A percentile compares a stretch with the other conserved stretches of the same genome.
Evolutionary conservation across 345 rosid genomes (phyloP).

Genomic region (Dipteronia sinensis): DNA sequence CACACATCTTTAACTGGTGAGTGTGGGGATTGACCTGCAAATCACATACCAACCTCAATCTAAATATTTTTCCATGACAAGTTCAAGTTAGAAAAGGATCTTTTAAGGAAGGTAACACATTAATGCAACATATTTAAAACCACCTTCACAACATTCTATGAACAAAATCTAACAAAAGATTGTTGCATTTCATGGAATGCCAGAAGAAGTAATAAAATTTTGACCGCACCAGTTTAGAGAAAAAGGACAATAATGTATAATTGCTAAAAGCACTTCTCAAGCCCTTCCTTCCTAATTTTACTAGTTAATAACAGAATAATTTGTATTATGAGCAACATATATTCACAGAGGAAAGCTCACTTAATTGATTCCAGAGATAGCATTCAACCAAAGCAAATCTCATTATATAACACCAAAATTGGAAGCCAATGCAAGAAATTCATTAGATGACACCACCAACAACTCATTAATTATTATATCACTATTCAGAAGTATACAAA

Average conservation of each 20-base stretch:
- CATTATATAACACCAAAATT: background rate
- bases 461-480: background rate
- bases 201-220: background rate
- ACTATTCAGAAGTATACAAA: background rate
- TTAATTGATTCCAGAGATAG: background rate
- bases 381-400: background rate
- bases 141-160: background rate
- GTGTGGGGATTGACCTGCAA: slow-evolving; percentile 87
- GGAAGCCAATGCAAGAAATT: background rate
- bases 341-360: background rate
- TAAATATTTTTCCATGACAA: slow-evolving; percentile 3
- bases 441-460: background rate
- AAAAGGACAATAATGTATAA: background rate
- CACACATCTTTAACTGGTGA: slow-evolving; percentile 91
- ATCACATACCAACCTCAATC: slow-evolving; percentile 25
- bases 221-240: background rate
- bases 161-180: background rate
- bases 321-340: background rate
- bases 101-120: background rate
- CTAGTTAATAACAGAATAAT: background rate
- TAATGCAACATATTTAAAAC: background rate
- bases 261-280: background rate
- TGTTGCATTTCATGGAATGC: background rate
- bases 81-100: background rate
- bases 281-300: background rate